Percentiles rank a stretch among this genome's conserved stretches.
phyloP scores from a whole-genome alignment of 345 rosid species.

The Sisymbrium altissimum region DNA sequence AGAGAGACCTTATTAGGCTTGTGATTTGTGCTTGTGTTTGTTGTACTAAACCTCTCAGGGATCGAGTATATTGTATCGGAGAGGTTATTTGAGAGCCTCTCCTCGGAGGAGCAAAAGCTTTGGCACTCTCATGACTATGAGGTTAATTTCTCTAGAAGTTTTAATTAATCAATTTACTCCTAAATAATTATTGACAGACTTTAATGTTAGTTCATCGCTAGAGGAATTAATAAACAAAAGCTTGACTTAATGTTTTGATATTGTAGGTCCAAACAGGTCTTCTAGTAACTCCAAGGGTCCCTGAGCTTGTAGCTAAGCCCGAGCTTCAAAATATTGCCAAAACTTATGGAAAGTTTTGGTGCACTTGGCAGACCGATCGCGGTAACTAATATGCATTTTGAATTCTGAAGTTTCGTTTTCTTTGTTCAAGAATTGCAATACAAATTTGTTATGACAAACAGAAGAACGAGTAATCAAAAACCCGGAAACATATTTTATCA shows the following conservation, averaged over 20 bases:
- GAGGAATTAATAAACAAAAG: neutral
- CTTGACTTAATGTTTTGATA: neutral
- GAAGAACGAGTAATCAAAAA: too few relatives aligned
- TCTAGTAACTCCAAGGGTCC: slow-evolving; percentile 54
- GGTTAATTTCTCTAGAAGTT: slow-evolving; percentile 27
- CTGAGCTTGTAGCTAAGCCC: slow-evolving; percentile 51
- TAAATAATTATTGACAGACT: neutral
- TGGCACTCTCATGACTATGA: slow-evolving; percentile 85
- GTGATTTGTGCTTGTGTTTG: neutral
- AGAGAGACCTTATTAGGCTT: neutral
- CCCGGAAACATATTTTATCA: too few relatives aligned
- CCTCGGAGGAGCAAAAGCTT: slow-evolving; percentile 61
- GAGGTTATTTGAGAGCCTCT: slow-evolving; percentile 46
- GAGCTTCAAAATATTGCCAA: slow-evolving; percentile 59
- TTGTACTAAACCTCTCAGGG: slow-evolving; percentile 35
- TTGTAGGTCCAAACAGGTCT: slow-evolving; percentile 60
- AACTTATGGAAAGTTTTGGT: slow-evolving; percentile 77
- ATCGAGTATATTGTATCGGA: slow-evolving; percentile 72
- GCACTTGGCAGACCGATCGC: slow-evolving; percentile 79
- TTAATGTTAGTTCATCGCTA: neutral
- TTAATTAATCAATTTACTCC: neutral
- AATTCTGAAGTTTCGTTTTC: neutral
- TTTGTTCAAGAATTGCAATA: neutral
- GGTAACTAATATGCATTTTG: slow-evolving; percentile 28
- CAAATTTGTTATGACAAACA: neutral